Evolutionary conservation across 192 early-diverging fungal species (phyloP).

Genomic region (Lobosporangium transversale): DNA sequence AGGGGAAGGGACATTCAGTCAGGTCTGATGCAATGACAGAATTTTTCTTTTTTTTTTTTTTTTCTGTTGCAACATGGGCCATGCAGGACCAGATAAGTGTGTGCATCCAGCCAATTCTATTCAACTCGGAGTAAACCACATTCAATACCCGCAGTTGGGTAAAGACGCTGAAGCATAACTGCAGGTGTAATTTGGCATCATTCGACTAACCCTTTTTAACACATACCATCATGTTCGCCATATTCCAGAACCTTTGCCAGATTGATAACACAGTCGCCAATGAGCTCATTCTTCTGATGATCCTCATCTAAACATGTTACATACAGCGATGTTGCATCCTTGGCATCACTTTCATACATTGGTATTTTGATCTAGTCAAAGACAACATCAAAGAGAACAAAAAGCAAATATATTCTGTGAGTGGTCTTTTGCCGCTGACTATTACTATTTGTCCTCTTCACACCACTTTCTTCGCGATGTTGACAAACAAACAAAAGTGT

Average conservation of each 20-base stretch:
- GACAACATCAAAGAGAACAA: no score
- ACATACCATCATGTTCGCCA: constrained; percentile 66
- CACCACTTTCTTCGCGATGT: neutral
- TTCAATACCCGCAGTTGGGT: no score
- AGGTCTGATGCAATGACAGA: neutral
- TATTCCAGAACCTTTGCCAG: constrained; percentile 58
- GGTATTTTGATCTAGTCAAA: constrained; percentile 51
- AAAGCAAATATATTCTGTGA: neutral
- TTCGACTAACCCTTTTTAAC: no score
- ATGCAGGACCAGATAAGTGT: no score
- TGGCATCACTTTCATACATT: constrained; percentile 57
- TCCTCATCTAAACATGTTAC: constrained; percentile 65
- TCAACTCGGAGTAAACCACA: no score
- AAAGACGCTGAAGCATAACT: no score
- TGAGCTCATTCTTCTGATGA: constrained; percentile 61
- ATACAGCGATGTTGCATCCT: constrained; percentile 48
- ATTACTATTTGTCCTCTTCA: neutral
- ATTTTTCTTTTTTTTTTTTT: neutral
- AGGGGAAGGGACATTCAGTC: constrained; percentile 1
- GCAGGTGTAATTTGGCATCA: neutral
- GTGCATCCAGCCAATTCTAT: no score
- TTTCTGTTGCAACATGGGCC: no score
- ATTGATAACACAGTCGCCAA: constrained; percentile 62
- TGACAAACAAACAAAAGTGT: no score
- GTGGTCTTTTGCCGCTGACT: neutral